These are phyloP conservation scores for Orbilia quercus DNA, from an alignment of 2,329 filamentous ascomycete genomes.

Conservation along the genomic window DNA sequence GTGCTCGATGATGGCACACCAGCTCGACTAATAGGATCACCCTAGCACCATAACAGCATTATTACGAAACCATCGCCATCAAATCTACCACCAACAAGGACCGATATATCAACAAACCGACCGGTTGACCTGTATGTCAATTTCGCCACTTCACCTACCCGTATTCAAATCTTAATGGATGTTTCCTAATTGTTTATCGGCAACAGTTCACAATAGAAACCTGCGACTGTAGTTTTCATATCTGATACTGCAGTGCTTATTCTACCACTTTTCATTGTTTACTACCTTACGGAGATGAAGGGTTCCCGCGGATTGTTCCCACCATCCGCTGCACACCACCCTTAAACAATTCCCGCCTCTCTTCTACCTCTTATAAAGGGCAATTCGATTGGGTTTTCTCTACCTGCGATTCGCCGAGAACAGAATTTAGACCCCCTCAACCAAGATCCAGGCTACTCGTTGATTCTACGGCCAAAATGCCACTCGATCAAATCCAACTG, in stretches of 20 bases:
- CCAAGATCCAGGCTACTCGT: neutral
- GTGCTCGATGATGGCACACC: conserved; percentile 55
- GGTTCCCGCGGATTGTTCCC: conserved; percentile 24
- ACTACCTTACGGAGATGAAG: conserved; percentile 47
- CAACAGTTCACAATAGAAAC: no score
- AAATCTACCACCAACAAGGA: neutral
- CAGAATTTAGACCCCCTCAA: neutral
- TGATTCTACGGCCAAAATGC: conserved; percentile 23
- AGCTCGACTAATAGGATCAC: conserved; percentile 30
- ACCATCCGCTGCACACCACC: conserved; percentile 32
- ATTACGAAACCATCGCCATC: neutral
- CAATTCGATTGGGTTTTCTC: neutral
- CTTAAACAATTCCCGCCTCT: conserved; percentile 10
- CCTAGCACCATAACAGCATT: conserved; percentile 5
- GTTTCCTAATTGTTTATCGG: no score
- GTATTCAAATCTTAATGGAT: no score
- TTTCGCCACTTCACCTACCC: no score
- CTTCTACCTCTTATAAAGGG: neutral
- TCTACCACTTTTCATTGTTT: conserved; percentile 4
- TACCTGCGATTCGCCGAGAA: neutral
- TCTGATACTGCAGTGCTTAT: neutral
- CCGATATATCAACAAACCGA: no score
- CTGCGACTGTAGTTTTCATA: neutral
- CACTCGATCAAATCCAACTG: conserved; percentile 39
- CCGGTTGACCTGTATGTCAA: no score